Evolutionary conservation across 108 stramenopile species (phyloP), one percentile per base, ranked within the genome.

Genomic region (Asterionellopsis glacialis): DNA sequence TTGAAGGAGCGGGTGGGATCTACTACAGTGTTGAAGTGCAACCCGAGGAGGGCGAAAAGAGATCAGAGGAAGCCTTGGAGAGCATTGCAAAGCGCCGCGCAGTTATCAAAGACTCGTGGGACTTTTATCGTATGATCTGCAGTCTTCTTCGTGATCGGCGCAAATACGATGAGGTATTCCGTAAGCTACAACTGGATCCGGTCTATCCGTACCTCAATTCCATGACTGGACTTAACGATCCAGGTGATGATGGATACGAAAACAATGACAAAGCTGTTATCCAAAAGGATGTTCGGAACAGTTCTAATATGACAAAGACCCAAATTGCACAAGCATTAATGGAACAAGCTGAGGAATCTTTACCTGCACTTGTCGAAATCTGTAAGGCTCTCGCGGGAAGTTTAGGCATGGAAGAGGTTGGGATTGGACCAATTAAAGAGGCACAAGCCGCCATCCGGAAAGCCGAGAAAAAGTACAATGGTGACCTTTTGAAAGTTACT

Each of bases 31-130:
- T 85, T 18, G 77, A 87, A 41, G 45, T 50, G 12, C 51, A 63
- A 13, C 58, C 63, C 0, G 83, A 84, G 38, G 71, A 75, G 16
- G 80, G 76, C 33, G 78, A 86, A 44, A 80, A 81, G 19, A 71
- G 73, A 45, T 84, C 85, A 70, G 84, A 85, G 48, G 90, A 91
- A 59, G 83, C 90, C 11, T 57, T 91, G 52, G 86, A 91, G 41
- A 73, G 73, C 45, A 88, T 91, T 65, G 90, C 90, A 63, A 88
- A 91, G 69, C 82, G 90, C 33, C 82, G 90, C 18, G 90, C 90
- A 0, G 84, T 91, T 51, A 91, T 91, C 45, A 91, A 87, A 57
- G 90, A 91, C 55, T 88, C 86, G 11, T 91, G 90, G 90, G 86
- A 88, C 60, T 92, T 92, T 70, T 88, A 85, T 63, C 85, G 86